Conservation (phyloP, 352 stramenopile genomes). For the Globisporangium lucens region DNA sequence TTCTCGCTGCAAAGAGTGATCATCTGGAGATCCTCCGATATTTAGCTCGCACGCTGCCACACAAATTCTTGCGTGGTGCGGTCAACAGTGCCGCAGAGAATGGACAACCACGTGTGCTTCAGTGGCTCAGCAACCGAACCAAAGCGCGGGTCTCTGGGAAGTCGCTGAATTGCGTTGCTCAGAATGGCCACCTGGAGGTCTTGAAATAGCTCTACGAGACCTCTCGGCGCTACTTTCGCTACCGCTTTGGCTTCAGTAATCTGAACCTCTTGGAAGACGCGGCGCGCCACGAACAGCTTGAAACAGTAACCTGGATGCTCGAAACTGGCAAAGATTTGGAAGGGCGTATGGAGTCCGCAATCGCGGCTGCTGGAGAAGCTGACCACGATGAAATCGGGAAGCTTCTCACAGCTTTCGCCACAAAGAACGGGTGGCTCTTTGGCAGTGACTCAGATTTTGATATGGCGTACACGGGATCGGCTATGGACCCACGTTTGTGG, state of each 20-base stretch:
- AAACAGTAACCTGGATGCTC: too few relatives aligned
- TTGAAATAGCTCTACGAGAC: constrained; percentile 5
- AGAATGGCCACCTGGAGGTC: neutral
- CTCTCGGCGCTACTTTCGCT: neutral
- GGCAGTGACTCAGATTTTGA: too few relatives aligned
- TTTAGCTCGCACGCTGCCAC: neutral
- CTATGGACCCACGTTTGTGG: too few relatives aligned
- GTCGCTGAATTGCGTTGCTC: neutral
- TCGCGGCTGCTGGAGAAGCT: neutral
- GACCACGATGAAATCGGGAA: too few relatives aligned
- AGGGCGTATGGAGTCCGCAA: too few relatives aligned
- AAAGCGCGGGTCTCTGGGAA: neutral
- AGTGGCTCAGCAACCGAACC: constrained; percentile 1
- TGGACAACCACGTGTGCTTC: neutral
- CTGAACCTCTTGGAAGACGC: constrained; percentile 1
- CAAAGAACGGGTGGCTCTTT: too few relatives aligned
- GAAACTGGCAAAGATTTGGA: too few relatives aligned
- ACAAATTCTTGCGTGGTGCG: neutral
- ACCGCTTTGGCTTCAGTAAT: neutral
- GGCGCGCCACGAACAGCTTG: neutral
- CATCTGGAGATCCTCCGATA: constrained; percentile 1
- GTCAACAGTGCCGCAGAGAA: neutral
- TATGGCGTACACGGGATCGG: too few relatives aligned
- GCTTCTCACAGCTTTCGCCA: too few relatives aligned
- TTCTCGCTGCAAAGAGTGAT: neutral